phyloP scores from a whole-genome alignment of 306 rosid species.

The Alnus glutinosa region DNA sequence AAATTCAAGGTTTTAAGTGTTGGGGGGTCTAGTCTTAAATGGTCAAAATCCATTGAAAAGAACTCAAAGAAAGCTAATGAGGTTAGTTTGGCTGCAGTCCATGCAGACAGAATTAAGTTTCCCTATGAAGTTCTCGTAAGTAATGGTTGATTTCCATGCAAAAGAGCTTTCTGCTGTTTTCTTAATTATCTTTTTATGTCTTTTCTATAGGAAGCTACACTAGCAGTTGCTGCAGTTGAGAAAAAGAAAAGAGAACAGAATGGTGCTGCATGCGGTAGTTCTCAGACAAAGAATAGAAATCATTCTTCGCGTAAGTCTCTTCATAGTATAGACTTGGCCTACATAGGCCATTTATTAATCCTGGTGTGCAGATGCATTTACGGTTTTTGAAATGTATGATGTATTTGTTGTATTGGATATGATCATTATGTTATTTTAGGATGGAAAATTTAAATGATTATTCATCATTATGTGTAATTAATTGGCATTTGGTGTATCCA shows the following conservation, averaged over 20 bases:
- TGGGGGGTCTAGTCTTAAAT: constrained; percentile 93
- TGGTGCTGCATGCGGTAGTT: constrained; percentile 42
- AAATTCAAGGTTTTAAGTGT: constrained; percentile 91
- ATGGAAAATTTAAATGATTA: neutral
- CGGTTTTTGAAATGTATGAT: neutral
- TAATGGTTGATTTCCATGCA: constrained; percentile 21
- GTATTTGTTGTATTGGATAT: constrained; percentile 1
- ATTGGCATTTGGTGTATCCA: constrained; percentile 36
- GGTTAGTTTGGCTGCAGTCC: constrained; percentile 58
- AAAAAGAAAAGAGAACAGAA: constrained; percentile 81
- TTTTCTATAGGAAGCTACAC: constrained; percentile 78
- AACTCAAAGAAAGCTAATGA: constrained; percentile 86
- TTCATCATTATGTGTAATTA: neutral
- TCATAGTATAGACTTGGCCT: constrained; percentile 23
- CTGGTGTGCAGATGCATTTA: constrained; percentile 10
- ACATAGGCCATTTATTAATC: constrained; percentile 14
- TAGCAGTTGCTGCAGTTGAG: constrained; percentile 92
- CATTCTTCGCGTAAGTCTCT: constrained; percentile 55
- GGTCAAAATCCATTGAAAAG: constrained; percentile 97
- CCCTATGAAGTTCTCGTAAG: constrained; percentile 9
- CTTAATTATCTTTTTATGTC: constrained; percentile 23
- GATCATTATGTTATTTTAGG: neutral
- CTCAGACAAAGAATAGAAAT: constrained; percentile 58
- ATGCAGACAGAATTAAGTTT: constrained; percentile 1
- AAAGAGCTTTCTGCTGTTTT: constrained; percentile 12